Evolutionary conservation across 352 stramenopile species (phyloP).

Genomic region (Phytopythium montanum): DNA sequence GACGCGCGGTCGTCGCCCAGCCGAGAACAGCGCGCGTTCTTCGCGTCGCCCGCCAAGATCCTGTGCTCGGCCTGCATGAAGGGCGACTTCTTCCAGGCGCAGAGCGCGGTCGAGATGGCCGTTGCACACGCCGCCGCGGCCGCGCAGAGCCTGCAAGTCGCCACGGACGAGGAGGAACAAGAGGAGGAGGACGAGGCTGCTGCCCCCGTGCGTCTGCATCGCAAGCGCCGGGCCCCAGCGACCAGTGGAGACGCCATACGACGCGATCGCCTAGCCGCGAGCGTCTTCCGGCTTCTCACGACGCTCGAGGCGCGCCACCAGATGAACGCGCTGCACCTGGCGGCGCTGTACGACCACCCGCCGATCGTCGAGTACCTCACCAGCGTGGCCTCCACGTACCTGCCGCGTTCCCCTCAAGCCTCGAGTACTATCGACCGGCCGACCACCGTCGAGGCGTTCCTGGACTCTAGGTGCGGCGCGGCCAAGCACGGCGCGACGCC

Average conservation of each 20-base stretch:
- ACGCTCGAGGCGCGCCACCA: conserved; percentile 61
- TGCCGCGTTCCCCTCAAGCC: conserved; percentile 9
- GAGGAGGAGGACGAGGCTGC: conserved; percentile 20
- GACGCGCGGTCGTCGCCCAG: conserved; percentile 3
- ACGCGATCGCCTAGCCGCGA: conserved; percentile 18
- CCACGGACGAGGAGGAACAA: conserved; percentile 11
- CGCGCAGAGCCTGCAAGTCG: conserved; percentile 12
- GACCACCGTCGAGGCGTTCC: conserved; percentile 29
- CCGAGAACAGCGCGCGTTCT: conserved; percentile 35
- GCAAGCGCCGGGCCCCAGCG: conserved; percentile 1
- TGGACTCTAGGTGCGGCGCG: conserved; percentile 54
- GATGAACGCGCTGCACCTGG: conserved; percentile 73
- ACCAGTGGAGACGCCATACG: conserved; percentile 1
- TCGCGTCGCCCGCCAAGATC: conserved; percentile 60
- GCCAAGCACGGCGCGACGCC: conserved; percentile 68
- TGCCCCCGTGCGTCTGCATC: neutral
- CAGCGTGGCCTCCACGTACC: conserved; percentile 40
- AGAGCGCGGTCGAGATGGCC: conserved; percentile 59
- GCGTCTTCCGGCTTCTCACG: conserved; percentile 53
- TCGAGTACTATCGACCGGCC: neutral
- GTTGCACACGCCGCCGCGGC: conserved; percentile 27
- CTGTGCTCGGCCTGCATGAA: conserved; percentile 70
- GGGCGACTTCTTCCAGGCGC: conserved; percentile 67
- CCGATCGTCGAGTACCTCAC: conserved; percentile 58
- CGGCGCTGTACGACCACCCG: conserved; percentile 74